A percentile compares a stretch with the other conserved stretches of the same genome.
phyloP scores from a whole-genome alignment of 1,284 basidiomycete species.

The Ceratobasidium papillatum region DNA sequence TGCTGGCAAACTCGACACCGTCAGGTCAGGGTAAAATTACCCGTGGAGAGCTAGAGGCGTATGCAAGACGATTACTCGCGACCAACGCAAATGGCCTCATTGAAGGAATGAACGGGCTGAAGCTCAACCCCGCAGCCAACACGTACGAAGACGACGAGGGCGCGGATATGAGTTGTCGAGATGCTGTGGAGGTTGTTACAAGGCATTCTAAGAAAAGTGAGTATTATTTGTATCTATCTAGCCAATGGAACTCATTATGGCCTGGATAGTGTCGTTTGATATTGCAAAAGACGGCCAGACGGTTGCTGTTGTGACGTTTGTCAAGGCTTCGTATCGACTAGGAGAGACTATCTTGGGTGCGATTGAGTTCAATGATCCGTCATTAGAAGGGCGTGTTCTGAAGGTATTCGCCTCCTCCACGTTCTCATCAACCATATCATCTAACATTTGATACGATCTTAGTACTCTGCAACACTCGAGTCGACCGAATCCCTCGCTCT shows the following conservation, averaged over 20 bases:
- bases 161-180: conserved; percentile 74
- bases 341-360: conserved; percentile 90
- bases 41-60: conserved; percentile 13
- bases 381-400: conserved; percentile 68
- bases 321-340: conserved; percentile 86
- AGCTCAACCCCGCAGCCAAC: background rate
- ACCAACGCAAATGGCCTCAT: background rate
- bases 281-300: conserved; percentile 88
- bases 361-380: conserved; percentile 79
- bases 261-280: conserved; percentile 82
- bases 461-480: conserved; percentile 87
- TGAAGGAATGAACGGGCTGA: conserved; percentile 16
- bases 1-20: background rate
- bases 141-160: conserved; percentile 53
- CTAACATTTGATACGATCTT: conserved; percentile 11
- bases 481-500: conserved; percentile 82
- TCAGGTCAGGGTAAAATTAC: conserved; percentile 13
- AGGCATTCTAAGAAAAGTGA: conserved; percentile 86
- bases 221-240: conserved; percentile 44
- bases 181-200: conserved; percentile 90
- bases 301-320: conserved; percentile 89
- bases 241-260: background rate
- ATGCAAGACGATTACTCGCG: conserved; percentile 24
- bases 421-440: conserved; percentile 22
- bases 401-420: conserved; percentile 61